Base-by-base conservation (phyloP, 2,329 filamentous ascomycete genomes). In the Cadophora gregata region DNA sequence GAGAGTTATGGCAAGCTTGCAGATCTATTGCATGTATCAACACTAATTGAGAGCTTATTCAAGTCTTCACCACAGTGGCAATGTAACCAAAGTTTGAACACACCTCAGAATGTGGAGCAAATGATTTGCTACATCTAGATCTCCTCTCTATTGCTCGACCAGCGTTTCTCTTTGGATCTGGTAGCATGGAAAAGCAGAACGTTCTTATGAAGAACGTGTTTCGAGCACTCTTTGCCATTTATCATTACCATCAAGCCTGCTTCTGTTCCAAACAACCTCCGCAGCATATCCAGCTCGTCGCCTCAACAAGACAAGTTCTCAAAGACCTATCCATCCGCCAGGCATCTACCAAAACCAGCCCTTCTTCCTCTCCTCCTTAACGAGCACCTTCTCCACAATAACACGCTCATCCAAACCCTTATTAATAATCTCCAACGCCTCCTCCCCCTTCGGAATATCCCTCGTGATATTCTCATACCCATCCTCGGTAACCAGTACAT, bases 391-490 rank as follows among this genome's bases (percentile, higher is more conserved):
- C 61, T 63, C 61, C 8, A 63, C 25, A 10, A 63, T 56, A 5
- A 45, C 53, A 14, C 36, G 25, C 16, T 66, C 58, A 19, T 56
- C 64, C 10, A 65, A 12, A 19, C 63, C 61, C 24, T 64, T 71
- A 56, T 73, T 86, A 61, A 90, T 85, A 59, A 91, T 82, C 69
- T 83, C 82, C 75, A 93, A 80, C 73, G 93, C 80, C 75, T 93
- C 89, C 62, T 90, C 84, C 1, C 88, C 87, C 81, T 96, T 97
- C 0, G 92, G 91, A 33, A 91, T 91, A 1, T 85, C 85, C 25
- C 24, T 55, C 1, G 93, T 96, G 77, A 98, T 76, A 76, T 97
- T 96, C 79, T 97, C 93, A 74, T 88, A 88, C 0, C 94, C 93
- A 27, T 86, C 82, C 68, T 90, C 83, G 1, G 91, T 96, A 58